Conservation (phyloP, 331 rosid genomes). For the Saraca asoca region DNA sequence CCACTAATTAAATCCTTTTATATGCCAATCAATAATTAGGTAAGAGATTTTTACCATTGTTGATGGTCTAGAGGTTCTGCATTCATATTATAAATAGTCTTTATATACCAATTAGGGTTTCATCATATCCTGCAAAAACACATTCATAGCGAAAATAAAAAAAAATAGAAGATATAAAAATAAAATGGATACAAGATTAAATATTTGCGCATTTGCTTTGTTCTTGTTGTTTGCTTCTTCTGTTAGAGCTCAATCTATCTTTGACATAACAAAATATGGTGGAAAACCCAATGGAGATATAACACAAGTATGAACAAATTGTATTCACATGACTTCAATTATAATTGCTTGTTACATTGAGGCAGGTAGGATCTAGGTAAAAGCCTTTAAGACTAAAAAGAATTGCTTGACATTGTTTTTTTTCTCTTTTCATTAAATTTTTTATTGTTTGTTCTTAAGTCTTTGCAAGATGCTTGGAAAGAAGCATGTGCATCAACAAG, state of each 20-base stretch:
- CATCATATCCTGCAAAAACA: background rate
- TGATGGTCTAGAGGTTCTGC: background rate
- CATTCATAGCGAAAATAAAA: background rate
- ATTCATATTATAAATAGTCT: slow-evolving; percentile 10
- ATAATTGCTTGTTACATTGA: too few relatives aligned
- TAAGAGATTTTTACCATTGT: background rate
- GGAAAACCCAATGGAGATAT: too few relatives aligned
- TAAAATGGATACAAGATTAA: slow-evolving; percentile 28
- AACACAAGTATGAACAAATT: too few relatives aligned
- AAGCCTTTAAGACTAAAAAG: too few relatives aligned
- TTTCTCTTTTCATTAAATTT: too few relatives aligned
- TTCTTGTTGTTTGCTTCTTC: slow-evolving; percentile 15
- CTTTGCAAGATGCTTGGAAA: slow-evolving; percentile 60
- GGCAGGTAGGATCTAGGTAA: too few relatives aligned
- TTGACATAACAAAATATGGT: slow-evolving; percentile 37
- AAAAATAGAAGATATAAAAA: too few relatives aligned
- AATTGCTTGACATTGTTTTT: too few relatives aligned
- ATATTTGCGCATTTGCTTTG: background rate
- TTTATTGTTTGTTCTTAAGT: too few relatives aligned
- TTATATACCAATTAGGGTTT: background rate
- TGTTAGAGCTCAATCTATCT: slow-evolving; percentile 15
- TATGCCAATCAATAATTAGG: too few relatives aligned
- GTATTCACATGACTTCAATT: too few relatives aligned
- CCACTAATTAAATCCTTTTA: too few relatives aligned
- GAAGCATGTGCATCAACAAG: slow-evolving; percentile 43